Conservation (phyloP, 345 rosid species). For the Punica granatum region DNA sequence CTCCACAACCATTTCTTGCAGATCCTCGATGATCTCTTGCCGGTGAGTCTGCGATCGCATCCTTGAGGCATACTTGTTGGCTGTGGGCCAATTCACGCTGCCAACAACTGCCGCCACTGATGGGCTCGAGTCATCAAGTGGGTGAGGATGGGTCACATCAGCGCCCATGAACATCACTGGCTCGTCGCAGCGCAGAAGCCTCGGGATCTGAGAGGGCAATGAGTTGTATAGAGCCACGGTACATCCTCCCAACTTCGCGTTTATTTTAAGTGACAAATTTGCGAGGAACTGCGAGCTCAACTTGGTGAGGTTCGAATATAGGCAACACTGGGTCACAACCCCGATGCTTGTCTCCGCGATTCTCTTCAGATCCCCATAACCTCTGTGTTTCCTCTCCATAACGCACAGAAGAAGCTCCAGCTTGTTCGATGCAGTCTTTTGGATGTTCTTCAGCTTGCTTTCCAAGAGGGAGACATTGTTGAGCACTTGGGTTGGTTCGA, state of each 20-base stretch:
- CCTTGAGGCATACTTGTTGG: conserved; percentile 77
- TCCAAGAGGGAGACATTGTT: conserved; percentile 65
- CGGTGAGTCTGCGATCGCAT: conserved; percentile 98
- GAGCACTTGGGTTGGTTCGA: conserved; percentile 68
- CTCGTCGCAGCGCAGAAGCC: conserved; percentile 50
- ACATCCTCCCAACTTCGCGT: conserved; percentile 92
- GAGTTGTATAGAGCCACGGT: conserved; percentile 79
- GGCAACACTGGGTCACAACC: conserved; percentile 83
- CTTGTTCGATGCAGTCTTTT: conserved; percentile 48
- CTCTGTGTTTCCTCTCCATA: conserved; percentile 95
- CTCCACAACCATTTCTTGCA: conserved; percentile 77
- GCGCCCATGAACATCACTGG: conserved; percentile 99
- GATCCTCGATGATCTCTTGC: conserved; percentile 85
- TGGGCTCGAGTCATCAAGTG: conserved; percentile 88
- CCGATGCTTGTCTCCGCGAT: conserved; percentile 91
- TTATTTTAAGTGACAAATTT: conserved; percentile 88
- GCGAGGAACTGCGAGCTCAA: conserved; percentile 85
- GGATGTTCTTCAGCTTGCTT: conserved; percentile 65
- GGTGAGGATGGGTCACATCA: conserved; percentile 96
- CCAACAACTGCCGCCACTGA: conserved; percentile 98
- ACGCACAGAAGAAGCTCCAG: conserved; percentile 80
- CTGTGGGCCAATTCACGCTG: conserved; percentile 99
- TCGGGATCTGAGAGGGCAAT: conserved; percentile 73
- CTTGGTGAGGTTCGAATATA: conserved; percentile 73
- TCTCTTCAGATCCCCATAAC: conserved; percentile 81